These are phyloP conservation scores for Kitagawia praeruptora DNA, from an alignment of 129 eudicot species.

Conservation along the genomic window DNA sequence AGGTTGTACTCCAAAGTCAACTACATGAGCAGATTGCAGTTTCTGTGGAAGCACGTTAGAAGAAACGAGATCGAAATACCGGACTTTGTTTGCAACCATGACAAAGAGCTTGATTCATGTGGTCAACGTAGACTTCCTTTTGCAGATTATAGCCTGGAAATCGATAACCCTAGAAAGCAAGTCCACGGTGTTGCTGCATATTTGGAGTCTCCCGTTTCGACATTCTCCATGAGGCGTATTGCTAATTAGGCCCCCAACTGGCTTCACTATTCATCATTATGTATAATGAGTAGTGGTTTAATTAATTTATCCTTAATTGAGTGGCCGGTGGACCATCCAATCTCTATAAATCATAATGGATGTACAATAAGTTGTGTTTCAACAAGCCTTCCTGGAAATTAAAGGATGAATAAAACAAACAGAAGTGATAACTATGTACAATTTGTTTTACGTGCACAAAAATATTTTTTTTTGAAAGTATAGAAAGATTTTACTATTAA, in stretches of 20 bases:
- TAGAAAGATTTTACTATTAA: no score
- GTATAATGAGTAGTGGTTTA: no score
- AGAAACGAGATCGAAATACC: slow-evolving; percentile 42
- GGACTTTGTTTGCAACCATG: slow-evolving; percentile 34
- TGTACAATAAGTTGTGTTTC: neutral
- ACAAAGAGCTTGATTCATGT: slow-evolving; percentile 31
- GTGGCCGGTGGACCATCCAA: neutral
- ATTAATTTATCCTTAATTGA: no score
- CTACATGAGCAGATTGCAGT: slow-evolving; percentile 46
- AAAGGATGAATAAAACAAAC: no score
- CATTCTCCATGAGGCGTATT: slow-evolving; percentile 39
- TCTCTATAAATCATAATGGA: neutral
- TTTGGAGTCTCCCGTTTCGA: slow-evolving; percentile 22
- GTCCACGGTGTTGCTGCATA: neutral
- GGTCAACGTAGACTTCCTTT: slow-evolving; percentile 7
- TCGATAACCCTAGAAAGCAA: slow-evolving; percentile 27
- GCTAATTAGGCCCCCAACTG: slow-evolving; percentile 9
- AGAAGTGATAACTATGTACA: no score
- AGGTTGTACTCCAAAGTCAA: slow-evolving; percentile 42
- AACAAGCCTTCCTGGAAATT: no score
- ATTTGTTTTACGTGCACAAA: no score
- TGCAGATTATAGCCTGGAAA: slow-evolving; percentile 40
- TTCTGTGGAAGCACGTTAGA: slow-evolving; percentile 35
- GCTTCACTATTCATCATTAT: neutral
- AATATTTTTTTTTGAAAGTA: no score